Base-by-base conservation (phyloP, 768 basidiomycete genomes). In the Psilocybe subaeruginosa region DNA sequence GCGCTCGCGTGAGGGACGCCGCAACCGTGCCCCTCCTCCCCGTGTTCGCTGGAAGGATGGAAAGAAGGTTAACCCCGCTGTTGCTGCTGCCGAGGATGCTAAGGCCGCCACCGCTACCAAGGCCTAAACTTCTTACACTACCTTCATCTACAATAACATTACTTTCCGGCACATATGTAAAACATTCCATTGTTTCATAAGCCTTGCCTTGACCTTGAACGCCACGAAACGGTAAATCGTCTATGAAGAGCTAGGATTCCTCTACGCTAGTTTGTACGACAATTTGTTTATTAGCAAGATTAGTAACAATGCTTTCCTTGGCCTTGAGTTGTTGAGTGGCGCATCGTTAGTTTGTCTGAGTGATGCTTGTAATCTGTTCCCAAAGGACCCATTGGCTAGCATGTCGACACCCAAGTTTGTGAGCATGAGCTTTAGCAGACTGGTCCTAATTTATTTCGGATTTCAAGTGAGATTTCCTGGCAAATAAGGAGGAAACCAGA, bases 1-100 rank as follows among this genome's bases (percentile, higher is more conserved):
- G 53, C 94, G 97, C 65, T 98, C 97, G 62, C 86, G 91, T 65
- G 92, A 93, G 82, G 93, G 93, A 58, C 91, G 97, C 72, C 87
- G 97, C 78, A 99, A 97, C 89, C 94, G 97, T 77, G 91, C 93
- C 3, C 97, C 97, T 62, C 97, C 97, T 66, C 94, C 95, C 29
- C 92, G 97, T 65, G 80, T 98, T 66, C 85, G 97, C 68, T 98
- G 94, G 94, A 95, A 95, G 79, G 92, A 93, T 73, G 90, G 89
- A 63, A 93, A 97, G 86, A 93, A 95, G 84, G 89, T 96, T 77
- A 97, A 97, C 82, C 92, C 94, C 48, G 95, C 95, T 57, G 95
- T 97, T 37, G 91, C 88, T 49, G 95, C 95, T 63, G 95, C 95
- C 23, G 91, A 94, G 80, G 94, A 91, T 56, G 91, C 90, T 31